A percentile compares a stretch with the other conserved stretches of the same genome.
Evolutionary conservation across 352 stramenopile genomes (phyloP).

Genomic region (Pythium brachiatum): DNA sequence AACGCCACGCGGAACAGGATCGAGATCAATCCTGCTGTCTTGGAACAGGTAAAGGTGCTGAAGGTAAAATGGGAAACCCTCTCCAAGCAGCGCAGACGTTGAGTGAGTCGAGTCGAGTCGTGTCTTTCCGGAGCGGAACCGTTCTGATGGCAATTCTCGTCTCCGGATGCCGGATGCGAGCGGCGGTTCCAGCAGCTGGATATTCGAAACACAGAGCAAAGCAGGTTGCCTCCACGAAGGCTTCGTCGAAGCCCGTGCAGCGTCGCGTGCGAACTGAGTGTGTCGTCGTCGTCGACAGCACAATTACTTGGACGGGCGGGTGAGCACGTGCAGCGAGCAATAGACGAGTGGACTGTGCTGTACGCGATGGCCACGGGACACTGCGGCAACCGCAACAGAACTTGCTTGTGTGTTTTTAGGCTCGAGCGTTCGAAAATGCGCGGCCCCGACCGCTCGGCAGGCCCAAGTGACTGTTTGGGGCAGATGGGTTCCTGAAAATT

Average conservation of each 20-base stretch:
- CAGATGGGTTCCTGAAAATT: slow-evolving; percentile 5
- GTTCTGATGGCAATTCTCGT: slow-evolving; percentile 1
- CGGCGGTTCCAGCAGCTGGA: slow-evolving; percentile 1
- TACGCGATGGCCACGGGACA: neutral
- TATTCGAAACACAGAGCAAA: slow-evolving; percentile 3
- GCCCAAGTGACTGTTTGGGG: neutral
- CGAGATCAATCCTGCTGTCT: neutral
- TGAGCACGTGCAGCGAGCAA: neutral
- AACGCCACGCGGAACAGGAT: slow-evolving; percentile 1
- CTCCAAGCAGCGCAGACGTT: slow-evolving; percentile 1
- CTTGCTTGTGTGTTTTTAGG: neutral
- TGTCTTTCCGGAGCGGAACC: neutral
- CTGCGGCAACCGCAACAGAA: neutral
- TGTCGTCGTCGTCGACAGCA: neutral
- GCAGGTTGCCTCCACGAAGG: too few relatives aligned
- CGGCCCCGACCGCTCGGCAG: neutral
- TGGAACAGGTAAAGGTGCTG: neutral
- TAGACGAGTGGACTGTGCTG: neutral
- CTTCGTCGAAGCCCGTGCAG: too few relatives aligned
- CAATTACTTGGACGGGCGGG: neutral
- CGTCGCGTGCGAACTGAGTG: neutral
- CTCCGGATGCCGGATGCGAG: neutral
- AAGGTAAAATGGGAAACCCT: neutral
- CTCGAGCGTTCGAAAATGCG: neutral
- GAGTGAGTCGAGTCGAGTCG: neutral